Percentiles rank a stretch among this genome's conserved stretches.
Evolutionary conservation across 2,329 filamentous ascomycete species (phyloP).

Genomic region (Neospermospora avenae): DNA sequence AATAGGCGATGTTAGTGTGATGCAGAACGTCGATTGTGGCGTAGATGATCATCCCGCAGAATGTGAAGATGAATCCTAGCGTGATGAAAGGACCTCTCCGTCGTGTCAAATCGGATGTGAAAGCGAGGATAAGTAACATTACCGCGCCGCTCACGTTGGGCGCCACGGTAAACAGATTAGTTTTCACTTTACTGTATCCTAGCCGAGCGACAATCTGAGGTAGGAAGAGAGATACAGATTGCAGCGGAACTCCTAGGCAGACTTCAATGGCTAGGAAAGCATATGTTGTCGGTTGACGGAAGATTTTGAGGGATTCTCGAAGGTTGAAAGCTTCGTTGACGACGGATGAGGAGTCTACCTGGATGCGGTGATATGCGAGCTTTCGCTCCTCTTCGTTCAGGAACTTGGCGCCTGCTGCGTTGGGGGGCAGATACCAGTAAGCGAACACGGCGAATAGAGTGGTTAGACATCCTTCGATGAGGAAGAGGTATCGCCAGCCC

Average conservation of each 20-base stretch:
- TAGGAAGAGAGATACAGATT: slow-evolving; percentile 52
- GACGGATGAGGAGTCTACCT: slow-evolving; percentile 61
- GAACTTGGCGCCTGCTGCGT: slow-evolving; percentile 32
- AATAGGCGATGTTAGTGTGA: slow-evolving; percentile 56
- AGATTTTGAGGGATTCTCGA: slow-evolving; percentile 49
- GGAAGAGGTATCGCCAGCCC: slow-evolving; percentile 50
- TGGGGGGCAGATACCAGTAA: slow-evolving; percentile 37
- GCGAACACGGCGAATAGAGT: slow-evolving; percentile 35
- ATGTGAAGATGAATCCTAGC: slow-evolving; percentile 69
- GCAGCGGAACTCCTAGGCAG: slow-evolving; percentile 57
- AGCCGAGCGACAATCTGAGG: slow-evolving; percentile 53
- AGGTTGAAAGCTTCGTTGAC: slow-evolving; percentile 53
- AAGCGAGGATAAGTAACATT: slow-evolving; percentile 70
- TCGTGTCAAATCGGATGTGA: slow-evolving; percentile 57
- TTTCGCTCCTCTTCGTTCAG: slow-evolving; percentile 34
- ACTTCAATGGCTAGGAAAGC: slow-evolving; percentile 52
- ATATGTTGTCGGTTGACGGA: slow-evolving; percentile 43
- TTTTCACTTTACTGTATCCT: slow-evolving; percentile 50
- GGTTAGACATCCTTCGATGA: slow-evolving; percentile 40
- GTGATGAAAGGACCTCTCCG: slow-evolving; percentile 63
- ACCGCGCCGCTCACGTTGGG: slow-evolving; percentile 73
- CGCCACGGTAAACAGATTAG: slow-evolving; percentile 78
- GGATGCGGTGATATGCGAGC: slow-evolving; percentile 36
- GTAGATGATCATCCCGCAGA: slow-evolving; percentile 76
- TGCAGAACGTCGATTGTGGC: slow-evolving; percentile 58